Evolutionary conservation across 495 filamentous ascomycete genomes (phyloP).

Genomic region (Penicillium argentinense): DNA sequence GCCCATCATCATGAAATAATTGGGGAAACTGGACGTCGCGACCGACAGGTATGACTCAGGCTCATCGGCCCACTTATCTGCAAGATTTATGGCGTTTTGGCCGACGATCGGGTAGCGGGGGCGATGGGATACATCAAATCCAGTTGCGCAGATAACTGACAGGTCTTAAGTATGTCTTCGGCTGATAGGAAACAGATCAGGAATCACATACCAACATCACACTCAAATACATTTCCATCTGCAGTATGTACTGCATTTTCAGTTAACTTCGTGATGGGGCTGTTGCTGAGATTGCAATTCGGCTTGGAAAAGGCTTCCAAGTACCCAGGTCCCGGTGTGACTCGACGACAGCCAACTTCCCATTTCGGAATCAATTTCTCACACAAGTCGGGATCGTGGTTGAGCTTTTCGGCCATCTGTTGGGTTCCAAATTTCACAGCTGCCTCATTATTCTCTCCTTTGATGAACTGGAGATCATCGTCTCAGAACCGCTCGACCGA

Average conservation of each 20-base stretch:
- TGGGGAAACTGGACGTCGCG: slow-evolving; percentile 26
- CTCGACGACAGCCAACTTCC: slow-evolving; percentile 48
- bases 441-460: slow-evolving; percentile 21
- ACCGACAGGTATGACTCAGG: slow-evolving; percentile 30
- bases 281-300: slow-evolving; percentile 29
- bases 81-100: slow-evolving; percentile 31
- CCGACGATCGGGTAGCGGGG: slow-evolving; percentile 40
- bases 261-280: slow-evolving; percentile 28
- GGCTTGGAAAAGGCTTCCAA: slow-evolving; percentile 37
- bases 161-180: background rate
- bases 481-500: background rate
- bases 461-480: slow-evolving; percentile 18
- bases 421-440: slow-evolving; percentile 16
- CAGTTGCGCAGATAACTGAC: slow-evolving; percentile 43
- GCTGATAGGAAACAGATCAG: background rate
- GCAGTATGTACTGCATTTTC: slow-evolving; percentile 44
- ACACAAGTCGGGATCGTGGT: slow-evolving; percentile 31
- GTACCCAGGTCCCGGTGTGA: slow-evolving; percentile 45
- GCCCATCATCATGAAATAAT: slow-evolving; percentile 38
- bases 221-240: slow-evolving; percentile 43
- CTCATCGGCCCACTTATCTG: slow-evolving; percentile 32
- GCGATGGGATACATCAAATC: slow-evolving; percentile 47
- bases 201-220: slow-evolving; percentile 35
- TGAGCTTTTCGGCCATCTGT: slow-evolving; percentile 39
- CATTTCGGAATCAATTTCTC: slow-evolving; percentile 47